Base-by-base conservation (phyloP, 192 early-diverging fungal genomes). In the Borealophlyctis nickersoniae region DNA sequence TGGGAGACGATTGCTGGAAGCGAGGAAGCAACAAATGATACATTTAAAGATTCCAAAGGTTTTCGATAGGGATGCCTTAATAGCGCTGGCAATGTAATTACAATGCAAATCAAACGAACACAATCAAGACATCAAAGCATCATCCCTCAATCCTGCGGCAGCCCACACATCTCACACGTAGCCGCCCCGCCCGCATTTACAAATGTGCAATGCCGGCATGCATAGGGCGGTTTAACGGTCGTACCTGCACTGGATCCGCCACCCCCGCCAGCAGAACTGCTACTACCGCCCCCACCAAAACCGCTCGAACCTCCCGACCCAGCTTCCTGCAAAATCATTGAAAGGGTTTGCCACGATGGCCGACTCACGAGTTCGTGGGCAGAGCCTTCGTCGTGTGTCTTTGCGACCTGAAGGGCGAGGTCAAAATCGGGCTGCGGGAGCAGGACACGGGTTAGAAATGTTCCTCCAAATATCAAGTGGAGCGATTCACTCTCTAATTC, bases 91-190 rank as follows among this genome's bases (percentile, higher is more conserved):
- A n/a, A n/a, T n/a, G n/a, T n/a, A n/a, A n/a, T n/a, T n/a, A n/a
- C n/a, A n/a, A n/a, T n/a, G n/a, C n/a, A n/a, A n/a, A n/a, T n/a
- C n/a, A n/a, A n/a, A n/a, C n/a, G n/a, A n/a, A n/a, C n/a, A n/a
- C n/a, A n/a, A n/a, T n/a, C n/a, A n/a, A n/a, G n/a, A n/a, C 39
- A 45, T 19, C 39, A 13, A 45, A 7, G 9, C 39, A 7, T 45
- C 39, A 7, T 19, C 19, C 39, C 32, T 66, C 36, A 59, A 33
- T 73, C 70, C 13, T 28, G 35, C 24, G 91, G 92, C 36, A 93
- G 75, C 23, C 87, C 89, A 69, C 92, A 94, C 78, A 93, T 90
- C 67, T 90, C 88, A 69, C 92, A 94, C 29, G 73, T 86, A 52
- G 75, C 80, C 31, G 75, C 79, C 0, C 76, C 67, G 26, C 63